Conservation (phyloP, 495 filamentous ascomycete species). For the Penicillium maclennaniae region DNA sequence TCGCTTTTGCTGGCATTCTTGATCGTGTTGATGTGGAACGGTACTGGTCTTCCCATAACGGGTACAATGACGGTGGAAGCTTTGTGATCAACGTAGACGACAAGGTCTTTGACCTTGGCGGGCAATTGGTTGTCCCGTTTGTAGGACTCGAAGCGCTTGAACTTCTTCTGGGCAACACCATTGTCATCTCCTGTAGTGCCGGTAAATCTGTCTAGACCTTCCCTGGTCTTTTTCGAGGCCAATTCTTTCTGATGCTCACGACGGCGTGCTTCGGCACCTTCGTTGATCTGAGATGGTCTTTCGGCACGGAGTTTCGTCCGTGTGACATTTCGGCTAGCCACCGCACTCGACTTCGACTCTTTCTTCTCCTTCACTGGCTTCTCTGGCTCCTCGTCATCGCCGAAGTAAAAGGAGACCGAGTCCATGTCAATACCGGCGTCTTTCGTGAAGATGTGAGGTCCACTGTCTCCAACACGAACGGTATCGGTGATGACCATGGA, state of each 20-base stretch:
- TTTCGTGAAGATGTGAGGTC: conserved; percentile 82
- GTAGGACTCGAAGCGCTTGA: conserved; percentile 98
- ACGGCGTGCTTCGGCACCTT: conserved; percentile 82
- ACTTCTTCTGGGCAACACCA: conserved; percentile 89
- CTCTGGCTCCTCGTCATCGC: conserved; percentile 74
- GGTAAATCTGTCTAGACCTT: conserved; percentile 78
- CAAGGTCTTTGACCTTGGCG: conserved; percentile 71
- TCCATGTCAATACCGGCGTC: conserved; percentile 87
- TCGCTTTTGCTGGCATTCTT: conserved; percentile 96
- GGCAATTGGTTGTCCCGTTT: conserved; percentile 97
- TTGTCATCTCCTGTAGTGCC: conserved; percentile 78
- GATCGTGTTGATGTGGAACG: conserved; percentile 98
- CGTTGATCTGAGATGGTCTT: conserved; percentile 76
- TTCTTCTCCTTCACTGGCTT: conserved; percentile 66
- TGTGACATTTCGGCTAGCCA: conserved; percentile 87
- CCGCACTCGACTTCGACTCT: conserved; percentile 74
- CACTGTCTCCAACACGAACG: conserved; percentile 73
- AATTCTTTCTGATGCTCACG: conserved; percentile 93
- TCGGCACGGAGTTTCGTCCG: conserved; percentile 92
- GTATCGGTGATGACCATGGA: conserved; percentile 90
- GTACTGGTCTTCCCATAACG: conserved; percentile 95
- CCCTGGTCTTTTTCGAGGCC: conserved; percentile 78
- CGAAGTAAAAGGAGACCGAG: conserved; percentile 94
- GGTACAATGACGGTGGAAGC: conserved; percentile 87
- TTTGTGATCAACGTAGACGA: conserved; percentile 85